These are phyloP conservation scores for Globisporangium nunn DNA, from an alignment of 352 stramenopile species.

Conservation along the genomic window DNA sequence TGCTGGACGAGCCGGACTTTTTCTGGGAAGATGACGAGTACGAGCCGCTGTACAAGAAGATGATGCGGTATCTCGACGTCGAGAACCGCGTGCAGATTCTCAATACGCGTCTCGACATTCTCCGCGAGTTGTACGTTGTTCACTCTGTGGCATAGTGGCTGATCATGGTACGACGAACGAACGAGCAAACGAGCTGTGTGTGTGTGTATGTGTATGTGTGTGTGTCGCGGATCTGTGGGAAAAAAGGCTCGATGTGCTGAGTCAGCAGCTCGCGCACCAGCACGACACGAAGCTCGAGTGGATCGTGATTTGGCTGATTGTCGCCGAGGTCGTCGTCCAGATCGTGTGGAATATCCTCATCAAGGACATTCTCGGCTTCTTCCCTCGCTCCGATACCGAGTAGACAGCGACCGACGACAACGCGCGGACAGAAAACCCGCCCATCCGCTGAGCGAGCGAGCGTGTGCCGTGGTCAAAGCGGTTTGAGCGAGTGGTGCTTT, in stretches of 20 bases:
- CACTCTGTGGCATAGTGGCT: too few species aligned
- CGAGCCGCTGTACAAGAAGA: constrained; percentile 88
- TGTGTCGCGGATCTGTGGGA: constrained; percentile 36
- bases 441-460: too few species aligned
- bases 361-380: constrained; percentile 87
- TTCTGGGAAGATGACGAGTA: constrained; percentile 94
- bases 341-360: constrained; percentile 87
- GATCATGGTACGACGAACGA: neutral
- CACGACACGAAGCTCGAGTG: constrained; percentile 89
- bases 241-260: constrained; percentile 59
- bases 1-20: constrained; percentile 92
- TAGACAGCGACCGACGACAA: constrained; percentile 6
- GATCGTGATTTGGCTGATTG: constrained; percentile 93
- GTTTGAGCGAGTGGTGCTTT: too few species aligned
- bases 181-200: neutral
- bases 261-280: constrained; percentile 85
- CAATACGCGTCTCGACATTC: constrained; percentile 91
- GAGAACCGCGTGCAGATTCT: constrained; percentile 89
- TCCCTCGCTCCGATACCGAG: constrained; percentile 49
- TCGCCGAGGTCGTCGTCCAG: constrained; percentile 86
- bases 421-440: too few species aligned
- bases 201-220: too few species aligned
- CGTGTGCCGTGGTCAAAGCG: too few species aligned
- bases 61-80: constrained; percentile 91
- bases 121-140: constrained; percentile 78